Evolutionary conservation across 2,329 filamentous ascomycete genomes (phyloP).

Genomic region (Penicillium italicum): DNA sequence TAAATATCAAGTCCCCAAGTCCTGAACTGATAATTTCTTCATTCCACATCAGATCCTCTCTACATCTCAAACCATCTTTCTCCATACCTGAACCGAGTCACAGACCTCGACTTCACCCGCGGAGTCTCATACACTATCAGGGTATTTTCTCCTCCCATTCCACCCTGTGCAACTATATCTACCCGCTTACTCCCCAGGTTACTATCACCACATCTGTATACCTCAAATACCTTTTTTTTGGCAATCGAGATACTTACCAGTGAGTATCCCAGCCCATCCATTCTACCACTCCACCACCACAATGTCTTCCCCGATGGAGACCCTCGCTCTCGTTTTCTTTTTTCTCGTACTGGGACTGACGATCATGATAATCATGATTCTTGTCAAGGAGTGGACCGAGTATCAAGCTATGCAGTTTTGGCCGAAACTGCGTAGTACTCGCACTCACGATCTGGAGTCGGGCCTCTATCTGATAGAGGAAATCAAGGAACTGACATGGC

Average conservation of each 20-base stretch:
- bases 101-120: neutral
- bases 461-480: neutral
- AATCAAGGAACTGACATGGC: neutral
- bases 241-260: neutral
- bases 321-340: neutral
- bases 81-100: neutral
- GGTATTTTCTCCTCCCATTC: neutral
- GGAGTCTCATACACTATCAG: neutral
- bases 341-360: neutral
- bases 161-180: neutral
- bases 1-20: slow-evolving; percentile 2
- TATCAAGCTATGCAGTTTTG: slow-evolving; percentile 2
- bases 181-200: neutral
- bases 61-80: neutral
- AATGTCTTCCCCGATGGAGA: neutral
- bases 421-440: slow-evolving; percentile 4
- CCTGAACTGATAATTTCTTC: neutral
- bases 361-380: slow-evolving; percentile 1
- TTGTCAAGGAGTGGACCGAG: slow-evolving; percentile 9
- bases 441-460: slow-evolving; percentile 5
- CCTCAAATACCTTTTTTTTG: neutral
- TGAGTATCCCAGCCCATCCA: neutral
- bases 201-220: neutral
- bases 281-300: neutral
- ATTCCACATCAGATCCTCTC: neutral